A percentile compares a stretch with the other conserved stretches of the same genome.
Conservation (phyloP, 83 land plant genomes). For the Diphasiastrum complanatum region DNA sequence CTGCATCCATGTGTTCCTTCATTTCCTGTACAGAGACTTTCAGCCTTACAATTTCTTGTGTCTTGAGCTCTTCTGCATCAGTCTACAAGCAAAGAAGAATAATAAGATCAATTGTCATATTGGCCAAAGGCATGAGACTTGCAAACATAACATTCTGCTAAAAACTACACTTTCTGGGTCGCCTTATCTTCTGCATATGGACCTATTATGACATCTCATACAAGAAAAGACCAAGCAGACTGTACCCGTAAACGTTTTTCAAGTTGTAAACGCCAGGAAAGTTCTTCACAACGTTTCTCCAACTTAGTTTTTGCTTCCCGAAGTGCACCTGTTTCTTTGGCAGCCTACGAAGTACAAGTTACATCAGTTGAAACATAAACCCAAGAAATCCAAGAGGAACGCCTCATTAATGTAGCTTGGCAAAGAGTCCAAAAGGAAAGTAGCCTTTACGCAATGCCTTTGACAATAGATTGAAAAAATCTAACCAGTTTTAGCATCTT, state of each 20-base stretch:
- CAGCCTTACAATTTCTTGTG: neutral
- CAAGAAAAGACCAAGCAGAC: neutral
- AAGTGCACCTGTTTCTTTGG: constrained; percentile 78
- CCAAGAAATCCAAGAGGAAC: too few relatives aligned
- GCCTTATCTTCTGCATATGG: too few relatives aligned
- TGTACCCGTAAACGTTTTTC: constrained; percentile 70
- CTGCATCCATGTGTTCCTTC: neutral
- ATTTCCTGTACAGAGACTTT: neutral
- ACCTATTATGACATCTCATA: too few relatives aligned
- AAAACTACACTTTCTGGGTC: too few relatives aligned
- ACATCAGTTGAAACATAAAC: too few relatives aligned
- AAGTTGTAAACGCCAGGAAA: constrained; percentile 64
- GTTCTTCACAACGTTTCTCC: constrained; percentile 69
- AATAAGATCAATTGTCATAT: neutral
- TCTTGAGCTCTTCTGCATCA: neutral
- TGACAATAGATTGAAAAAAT: neutral
- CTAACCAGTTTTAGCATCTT: constrained; percentile 60
- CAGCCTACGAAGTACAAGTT: constrained; percentile 72
- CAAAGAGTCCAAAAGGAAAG: neutral
- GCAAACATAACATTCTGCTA: too few relatives aligned
- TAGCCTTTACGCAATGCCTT: neutral
- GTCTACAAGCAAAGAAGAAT: neutral
- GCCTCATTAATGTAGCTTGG: constrained; percentile 8
- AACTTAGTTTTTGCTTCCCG: constrained; percentile 81
- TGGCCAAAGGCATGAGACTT: too few relatives aligned